phyloP scores from a whole-genome alignment of 768 basidiomycete genomes.

The Amylocystis lapponica region DNA sequence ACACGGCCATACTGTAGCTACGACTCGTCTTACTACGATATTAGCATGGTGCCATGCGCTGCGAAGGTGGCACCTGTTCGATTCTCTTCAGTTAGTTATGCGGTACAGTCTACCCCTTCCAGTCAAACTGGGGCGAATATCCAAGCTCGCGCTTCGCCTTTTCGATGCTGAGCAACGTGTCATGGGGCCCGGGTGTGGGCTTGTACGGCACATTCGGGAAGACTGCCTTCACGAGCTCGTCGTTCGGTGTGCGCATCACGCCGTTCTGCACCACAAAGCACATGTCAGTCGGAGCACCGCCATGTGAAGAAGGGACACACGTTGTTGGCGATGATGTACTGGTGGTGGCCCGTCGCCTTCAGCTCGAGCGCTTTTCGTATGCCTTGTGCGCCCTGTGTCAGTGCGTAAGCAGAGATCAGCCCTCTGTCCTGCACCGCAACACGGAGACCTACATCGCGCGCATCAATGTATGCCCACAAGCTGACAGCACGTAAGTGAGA shows the following conservation, averaged over 20 bases:
- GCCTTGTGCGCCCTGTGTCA: constrained; percentile 1
- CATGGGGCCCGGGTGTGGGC: background rate
- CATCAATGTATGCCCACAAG: constrained; percentile 3
- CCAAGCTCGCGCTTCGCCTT: constrained; percentile 1
- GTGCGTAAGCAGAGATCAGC: too few species aligned
- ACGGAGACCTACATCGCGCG: background rate
- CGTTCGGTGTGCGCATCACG: constrained; percentile 1
- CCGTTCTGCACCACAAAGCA: background rate
- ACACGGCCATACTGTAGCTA: too few species aligned
- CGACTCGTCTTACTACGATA: too few species aligned
- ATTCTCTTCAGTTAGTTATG: too few species aligned
- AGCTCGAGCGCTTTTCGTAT: constrained; percentile 1
- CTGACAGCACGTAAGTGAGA: background rate
- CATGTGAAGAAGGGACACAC: background rate
- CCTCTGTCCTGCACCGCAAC: background rate
- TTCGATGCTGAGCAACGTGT: constrained; percentile 5
- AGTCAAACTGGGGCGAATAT: background rate
- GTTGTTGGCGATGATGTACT: background rate
- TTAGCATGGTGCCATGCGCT: too few species aligned
- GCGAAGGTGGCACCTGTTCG: too few species aligned
- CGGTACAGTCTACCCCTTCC: too few species aligned
- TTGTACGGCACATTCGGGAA: constrained; percentile 1
- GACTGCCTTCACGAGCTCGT: background rate
- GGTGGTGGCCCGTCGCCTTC: constrained; percentile 2
- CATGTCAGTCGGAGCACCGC: background rate